These are phyloP conservation scores for Penicillium taxi DNA, from an alignment of 495 filamentous ascomycete genomes.

Conservation along the genomic window DNA sequence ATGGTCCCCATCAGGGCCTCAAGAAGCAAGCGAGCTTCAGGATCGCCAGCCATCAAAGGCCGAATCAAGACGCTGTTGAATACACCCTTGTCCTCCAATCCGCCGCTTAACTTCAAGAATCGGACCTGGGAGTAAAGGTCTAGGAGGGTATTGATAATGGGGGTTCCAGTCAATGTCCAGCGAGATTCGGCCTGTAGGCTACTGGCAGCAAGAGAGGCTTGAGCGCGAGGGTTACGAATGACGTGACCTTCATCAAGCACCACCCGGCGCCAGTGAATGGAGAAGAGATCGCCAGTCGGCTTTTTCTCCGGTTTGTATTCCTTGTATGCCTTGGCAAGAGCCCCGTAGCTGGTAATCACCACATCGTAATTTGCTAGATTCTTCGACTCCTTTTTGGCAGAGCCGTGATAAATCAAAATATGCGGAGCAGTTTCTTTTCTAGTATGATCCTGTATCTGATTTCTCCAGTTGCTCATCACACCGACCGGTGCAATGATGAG, in stretches of 20 bases:
- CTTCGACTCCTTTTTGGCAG: constrained; percentile 45
- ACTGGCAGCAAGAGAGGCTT: constrained; percentile 59
- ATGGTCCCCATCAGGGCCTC: constrained; percentile 75
- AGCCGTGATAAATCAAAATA: constrained; percentile 70
- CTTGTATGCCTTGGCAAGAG: constrained; percentile 37
- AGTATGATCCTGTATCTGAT: constrained; percentile 72
- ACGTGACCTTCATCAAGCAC: constrained; percentile 85
- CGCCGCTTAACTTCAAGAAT: constrained; percentile 71
- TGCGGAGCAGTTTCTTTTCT: constrained; percentile 49
- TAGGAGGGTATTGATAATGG: constrained; percentile 69
- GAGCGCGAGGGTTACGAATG: constrained; percentile 71
- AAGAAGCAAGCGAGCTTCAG: constrained; percentile 54
- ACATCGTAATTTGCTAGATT: constrained; percentile 58
- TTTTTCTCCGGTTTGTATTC: constrained; percentile 35
- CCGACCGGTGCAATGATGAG: constrained; percentile 77
- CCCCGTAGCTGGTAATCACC: constrained; percentile 78
- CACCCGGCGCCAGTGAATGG: constrained; percentile 68
- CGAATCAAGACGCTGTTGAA: constrained; percentile 71
- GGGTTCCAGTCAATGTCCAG: constrained; percentile 79
- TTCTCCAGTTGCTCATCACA: constrained; percentile 90
- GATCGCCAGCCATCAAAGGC: constrained; percentile 54
- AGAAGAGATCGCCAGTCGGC: constrained; percentile 45
- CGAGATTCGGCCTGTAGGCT: constrained; percentile 60
- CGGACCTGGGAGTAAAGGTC: constrained; percentile 76
- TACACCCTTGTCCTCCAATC: constrained; percentile 62